Base-by-base conservation (phyloP, 2,329 filamentous ascomycete genomes). In the Penicillium thymicola region DNA sequence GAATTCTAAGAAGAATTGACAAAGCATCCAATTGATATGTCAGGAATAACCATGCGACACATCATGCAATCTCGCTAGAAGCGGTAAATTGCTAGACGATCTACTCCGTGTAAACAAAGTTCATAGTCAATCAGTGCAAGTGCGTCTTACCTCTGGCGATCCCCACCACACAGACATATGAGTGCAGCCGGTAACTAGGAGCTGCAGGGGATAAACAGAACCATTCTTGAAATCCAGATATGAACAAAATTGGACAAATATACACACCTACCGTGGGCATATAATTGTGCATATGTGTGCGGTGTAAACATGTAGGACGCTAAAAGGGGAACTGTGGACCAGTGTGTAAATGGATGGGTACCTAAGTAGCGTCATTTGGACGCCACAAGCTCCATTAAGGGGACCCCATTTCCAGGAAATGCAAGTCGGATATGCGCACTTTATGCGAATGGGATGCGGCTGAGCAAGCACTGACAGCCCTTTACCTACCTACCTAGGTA, bases 331-430 rank as follows among this genome's bases (percentile, higher is more conserved):
- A 46, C 44, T 54, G 60, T 64, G 54, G 60, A 30, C 45, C 51
- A 43, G 16, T 21, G 11, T 23, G 18, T 32, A 13, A 11, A 7
- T 25, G 25, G 7, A 30, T 30, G 10, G 10, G 28, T 30, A 11
- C 28, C 10, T 30, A 30, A 3, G 8, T 37, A 55, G 25, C 32
- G 37, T 44, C 54, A 45, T 38, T 28, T 52, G 32, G 23, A 45
- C 55, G 47, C 59, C 58, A 62, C 59, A 25, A 41, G 21, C 36
- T 51, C 53, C 41, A 63, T 58, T 44, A 21, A 51, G 51, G 58
- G 36, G 46, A 56, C 54, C 61, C 59, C 51, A 54, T 51, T 66
- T 59, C 64, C 64, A 65, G 64, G 64, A 65, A 61, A 66, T 66
- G 64, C 64, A 64, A 30, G 62, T 45, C 28, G 64, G n/a, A 58